phyloP scores from a whole-genome alignment of 2,329 filamentous ascomycete species.

The Didymella pinodella region DNA sequence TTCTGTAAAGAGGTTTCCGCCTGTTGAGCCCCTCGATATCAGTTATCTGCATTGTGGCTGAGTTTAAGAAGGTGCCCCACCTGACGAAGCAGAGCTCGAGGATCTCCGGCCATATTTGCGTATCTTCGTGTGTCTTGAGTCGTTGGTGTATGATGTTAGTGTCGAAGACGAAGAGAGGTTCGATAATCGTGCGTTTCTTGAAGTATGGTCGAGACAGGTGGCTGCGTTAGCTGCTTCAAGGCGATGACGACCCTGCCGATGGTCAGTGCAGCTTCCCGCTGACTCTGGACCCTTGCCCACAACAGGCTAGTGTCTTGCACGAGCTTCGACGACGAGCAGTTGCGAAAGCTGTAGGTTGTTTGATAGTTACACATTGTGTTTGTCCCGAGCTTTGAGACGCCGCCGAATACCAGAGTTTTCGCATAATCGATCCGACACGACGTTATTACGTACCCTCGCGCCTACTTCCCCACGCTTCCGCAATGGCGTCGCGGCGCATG shows the following conservation, averaged over 20 bases:
- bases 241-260: constrained; percentile 41
- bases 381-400: background rate
- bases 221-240: constrained; percentile 41
- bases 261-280: constrained; percentile 39
- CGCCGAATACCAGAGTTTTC: background rate
- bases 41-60: constrained; percentile 41
- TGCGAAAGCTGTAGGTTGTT: background rate
- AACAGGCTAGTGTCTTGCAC: constrained; percentile 29
- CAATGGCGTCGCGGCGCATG: constrained; percentile 26
- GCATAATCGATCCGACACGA: background rate
- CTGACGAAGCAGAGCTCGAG: constrained; percentile 49
- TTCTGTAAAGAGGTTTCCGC: constrained; percentile 83
- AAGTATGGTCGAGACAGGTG: constrained; percentile 45
- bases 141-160: background rate
- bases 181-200: constrained; percentile 20
- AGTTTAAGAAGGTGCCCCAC: constrained; percentile 43
- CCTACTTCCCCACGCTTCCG: background rate
- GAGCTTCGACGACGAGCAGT: constrained; percentile 27
- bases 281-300: constrained; percentile 26
- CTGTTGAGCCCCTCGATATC: constrained; percentile 59
- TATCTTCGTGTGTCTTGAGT: constrained; percentile 7
- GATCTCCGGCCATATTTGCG: constrained; percentile 49
- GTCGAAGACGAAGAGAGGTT: constrained; percentile 9
- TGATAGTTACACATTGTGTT: background rate
- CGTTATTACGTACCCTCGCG: background rate